Percentiles rank a stretch among this genome's conserved stretches.
phyloP scores from a whole-genome alignment of 192 early-diverging fungal species.

The Coemansia sp. region DNA sequence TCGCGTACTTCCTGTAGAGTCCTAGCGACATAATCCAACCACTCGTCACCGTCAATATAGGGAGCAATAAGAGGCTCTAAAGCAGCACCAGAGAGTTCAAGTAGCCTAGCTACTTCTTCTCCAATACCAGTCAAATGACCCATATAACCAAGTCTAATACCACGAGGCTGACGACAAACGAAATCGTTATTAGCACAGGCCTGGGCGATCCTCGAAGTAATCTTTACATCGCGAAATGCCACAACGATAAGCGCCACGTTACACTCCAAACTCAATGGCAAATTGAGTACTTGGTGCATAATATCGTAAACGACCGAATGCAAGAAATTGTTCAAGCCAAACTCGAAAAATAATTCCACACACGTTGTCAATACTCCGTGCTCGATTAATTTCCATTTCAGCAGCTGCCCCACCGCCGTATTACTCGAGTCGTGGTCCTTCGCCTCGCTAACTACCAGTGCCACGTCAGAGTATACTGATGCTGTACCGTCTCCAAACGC shows the following conservation, averaged over 20 bases:
- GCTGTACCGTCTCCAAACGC: too few relatives aligned
- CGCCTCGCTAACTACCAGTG: slow-evolving; percentile 5
- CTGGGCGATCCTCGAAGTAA: slow-evolving; percentile 83
- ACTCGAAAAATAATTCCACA: slow-evolving; percentile 88
- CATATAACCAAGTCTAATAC: slow-evolving; percentile 95
- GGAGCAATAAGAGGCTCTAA: slow-evolving; percentile 52
- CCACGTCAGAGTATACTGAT: neutral
- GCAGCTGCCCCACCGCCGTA: slow-evolving; percentile 71
- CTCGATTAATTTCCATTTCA: slow-evolving; percentile 72
- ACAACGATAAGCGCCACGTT: slow-evolving; percentile 65
- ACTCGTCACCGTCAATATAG: slow-evolving; percentile 55
- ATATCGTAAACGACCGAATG: slow-evolving; percentile 99
- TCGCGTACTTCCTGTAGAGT: slow-evolving; percentile 48
- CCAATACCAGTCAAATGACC: slow-evolving; percentile 97
- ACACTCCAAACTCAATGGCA: slow-evolving; percentile 72
- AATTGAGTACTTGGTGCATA: slow-evolving; percentile 96
- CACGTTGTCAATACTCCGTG: slow-evolving; percentile 68
- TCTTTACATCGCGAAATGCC: slow-evolving; percentile 83
- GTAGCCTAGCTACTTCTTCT: slow-evolving; percentile 90
- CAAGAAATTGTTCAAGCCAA: slow-evolving; percentile 98
- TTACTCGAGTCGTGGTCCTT: slow-evolving; percentile 21
- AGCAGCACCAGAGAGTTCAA: slow-evolving; percentile 68
- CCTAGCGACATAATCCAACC: slow-evolving; percentile 54
- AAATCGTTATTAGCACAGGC: slow-evolving; percentile 86
- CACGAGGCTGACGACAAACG: slow-evolving; percentile 80